Conservation (phyloP, 495 filamentous ascomycete genomes). For the Barbatosphaeria neglecta region DNA sequence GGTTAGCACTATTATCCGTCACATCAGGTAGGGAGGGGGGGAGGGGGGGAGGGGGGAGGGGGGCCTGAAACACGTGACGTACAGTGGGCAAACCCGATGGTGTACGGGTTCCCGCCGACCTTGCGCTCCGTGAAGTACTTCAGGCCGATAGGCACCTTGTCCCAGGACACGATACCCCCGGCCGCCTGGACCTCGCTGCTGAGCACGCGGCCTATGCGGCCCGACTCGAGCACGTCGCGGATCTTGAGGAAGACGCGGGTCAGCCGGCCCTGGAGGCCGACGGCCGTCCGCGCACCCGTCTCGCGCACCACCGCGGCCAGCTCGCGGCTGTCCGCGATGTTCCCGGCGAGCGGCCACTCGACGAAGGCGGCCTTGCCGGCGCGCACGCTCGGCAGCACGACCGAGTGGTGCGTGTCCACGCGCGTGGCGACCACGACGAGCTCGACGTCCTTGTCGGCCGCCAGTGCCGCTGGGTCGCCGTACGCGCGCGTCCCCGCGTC, state of each 20-base stretch:
- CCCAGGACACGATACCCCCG: slow-evolving; percentile 15
- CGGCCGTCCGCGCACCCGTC: slow-evolving; percentile 28
- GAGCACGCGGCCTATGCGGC: slow-evolving; percentile 37
- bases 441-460: slow-evolving; percentile 38
- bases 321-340: slow-evolving; percentile 23
- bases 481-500: slow-evolving; percentile 34
- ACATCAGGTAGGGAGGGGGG: too few species aligned
- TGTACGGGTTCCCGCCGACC: slow-evolving; percentile 34
- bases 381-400: slow-evolving; percentile 25
- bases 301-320: slow-evolving; percentile 25
- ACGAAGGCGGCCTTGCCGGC: slow-evolving; percentile 45
- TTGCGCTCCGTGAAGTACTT: slow-evolving; percentile 28
- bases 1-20: neutral
- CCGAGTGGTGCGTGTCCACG: slow-evolving; percentile 41
- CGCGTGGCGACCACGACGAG: slow-evolving; percentile 45
- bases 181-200: slow-evolving; percentile 31
- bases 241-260: slow-evolving; percentile 29
- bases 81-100: slow-evolving; percentile 38
- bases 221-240: slow-evolving; percentile 29
- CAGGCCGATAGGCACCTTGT: slow-evolving; percentile 13
- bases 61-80: slow-evolving; percentile 14
- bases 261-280: slow-evolving; percentile 36
- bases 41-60: too few species aligned
- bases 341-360: slow-evolving; percentile 40
- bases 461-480: slow-evolving; percentile 35